Conservation (phyloP, 495 filamentous ascomycete genomes). For the Hyphodiscus hymeniophilus region DNA sequence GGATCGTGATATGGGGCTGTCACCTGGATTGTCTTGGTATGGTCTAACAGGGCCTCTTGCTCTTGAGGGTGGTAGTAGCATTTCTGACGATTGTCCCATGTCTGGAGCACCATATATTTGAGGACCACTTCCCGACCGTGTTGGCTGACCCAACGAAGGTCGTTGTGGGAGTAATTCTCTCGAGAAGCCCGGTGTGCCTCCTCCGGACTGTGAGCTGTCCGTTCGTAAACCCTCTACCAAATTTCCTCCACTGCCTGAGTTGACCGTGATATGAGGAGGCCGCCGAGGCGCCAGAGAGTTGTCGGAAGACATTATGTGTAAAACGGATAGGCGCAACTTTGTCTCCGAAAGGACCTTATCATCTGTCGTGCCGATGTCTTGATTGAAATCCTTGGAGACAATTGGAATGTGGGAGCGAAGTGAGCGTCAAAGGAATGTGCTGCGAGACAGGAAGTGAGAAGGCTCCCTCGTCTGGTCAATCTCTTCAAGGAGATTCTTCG, state of each 20-base stretch:
- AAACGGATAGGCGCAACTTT: neutral
- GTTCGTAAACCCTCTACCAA: constrained; percentile 11
- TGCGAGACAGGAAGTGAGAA: neutral
- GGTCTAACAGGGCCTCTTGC: constrained; percentile 7
- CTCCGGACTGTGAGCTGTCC: constrained; percentile 5
- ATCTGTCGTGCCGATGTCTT: neutral
- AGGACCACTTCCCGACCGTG: neutral
- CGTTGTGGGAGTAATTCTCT: constrained; percentile 19
- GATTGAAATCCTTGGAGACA: neutral
- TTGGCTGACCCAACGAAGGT: neutral
- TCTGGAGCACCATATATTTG: constrained; percentile 10
- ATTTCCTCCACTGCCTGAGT: constrained; percentile 23
- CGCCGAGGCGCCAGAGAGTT: constrained; percentile 4
- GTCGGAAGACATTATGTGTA: constrained; percentile 7
- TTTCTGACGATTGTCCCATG: constrained; percentile 18
- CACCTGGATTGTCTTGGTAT: constrained; percentile 17
- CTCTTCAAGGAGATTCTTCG: too few species aligned
- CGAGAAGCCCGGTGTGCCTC: constrained; percentile 13
- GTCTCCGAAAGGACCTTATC: too few species aligned
- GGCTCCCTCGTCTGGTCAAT: too few species aligned
- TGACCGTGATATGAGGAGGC: constrained; percentile 23
- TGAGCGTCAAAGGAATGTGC: neutral
- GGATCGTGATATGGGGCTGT: constrained; percentile 7
- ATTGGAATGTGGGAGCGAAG: neutral
- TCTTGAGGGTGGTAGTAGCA: constrained; percentile 21